Conservation (phyloP, 345 rosid genomes). For the Pistacia integerrima region DNA sequence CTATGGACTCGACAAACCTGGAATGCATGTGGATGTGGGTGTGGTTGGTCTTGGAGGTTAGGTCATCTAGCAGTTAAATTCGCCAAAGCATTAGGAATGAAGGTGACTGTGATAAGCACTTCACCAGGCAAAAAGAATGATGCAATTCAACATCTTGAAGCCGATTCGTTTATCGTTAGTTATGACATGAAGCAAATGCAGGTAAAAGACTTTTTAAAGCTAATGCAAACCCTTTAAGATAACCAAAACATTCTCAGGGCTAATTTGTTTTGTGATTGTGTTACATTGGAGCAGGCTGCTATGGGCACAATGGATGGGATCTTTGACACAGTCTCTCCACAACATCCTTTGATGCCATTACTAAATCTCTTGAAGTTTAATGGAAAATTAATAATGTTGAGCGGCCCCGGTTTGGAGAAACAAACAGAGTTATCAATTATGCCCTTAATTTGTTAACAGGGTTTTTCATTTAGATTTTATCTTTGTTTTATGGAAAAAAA, state of each 20-base stretch:
- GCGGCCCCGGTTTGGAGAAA: constrained; percentile 12
- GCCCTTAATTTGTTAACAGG: too few species aligned
- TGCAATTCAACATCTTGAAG: constrained; percentile 11
- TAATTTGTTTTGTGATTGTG: too few species aligned
- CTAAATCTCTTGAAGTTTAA: constrained; percentile 25
- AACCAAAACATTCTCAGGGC: too few species aligned
- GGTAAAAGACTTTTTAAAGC: not conserved
- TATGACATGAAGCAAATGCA: constrained; percentile 19
- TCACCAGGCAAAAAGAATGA: constrained; percentile 19
- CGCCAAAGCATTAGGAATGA: not conserved
- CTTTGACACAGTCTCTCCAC: too few species aligned
- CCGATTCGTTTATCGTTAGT: constrained; percentile 17
- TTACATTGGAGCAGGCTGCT: too few species aligned
- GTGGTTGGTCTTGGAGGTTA: constrained; percentile 17
- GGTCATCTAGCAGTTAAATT: not conserved
- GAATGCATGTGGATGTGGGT: constrained; percentile 21
- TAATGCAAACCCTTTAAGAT: too few species aligned
- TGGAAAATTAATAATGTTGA: constrained; percentile 29
- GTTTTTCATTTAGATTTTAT: too few species aligned
- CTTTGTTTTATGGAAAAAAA: too few species aligned
- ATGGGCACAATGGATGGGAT: too few species aligned
- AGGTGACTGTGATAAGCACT: too few species aligned
- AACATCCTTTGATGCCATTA: not conserved
- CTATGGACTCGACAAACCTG: constrained; percentile 16
- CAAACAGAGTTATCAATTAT: too few species aligned